These are phyloP conservation scores for Penicillium crystallinum DNA, from an alignment of 495 filamentous ascomycete genomes.

Conservation along the genomic window DNA sequence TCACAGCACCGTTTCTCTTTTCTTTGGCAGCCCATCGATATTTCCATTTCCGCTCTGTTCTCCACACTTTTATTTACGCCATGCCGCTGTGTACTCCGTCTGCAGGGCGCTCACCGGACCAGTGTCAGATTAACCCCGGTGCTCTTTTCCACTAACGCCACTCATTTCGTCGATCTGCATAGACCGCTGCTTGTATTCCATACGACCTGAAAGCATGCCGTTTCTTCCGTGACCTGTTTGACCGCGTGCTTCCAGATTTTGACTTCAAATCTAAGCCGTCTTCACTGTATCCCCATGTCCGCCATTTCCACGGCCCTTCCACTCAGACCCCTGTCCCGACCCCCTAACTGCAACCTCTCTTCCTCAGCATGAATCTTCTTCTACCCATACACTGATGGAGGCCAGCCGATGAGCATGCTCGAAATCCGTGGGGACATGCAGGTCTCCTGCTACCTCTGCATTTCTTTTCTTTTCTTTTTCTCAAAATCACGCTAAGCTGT, in stretches of 20 bases:
- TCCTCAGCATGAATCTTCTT: slow-evolving; percentile 13
- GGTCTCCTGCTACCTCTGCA: slow-evolving; percentile 17
- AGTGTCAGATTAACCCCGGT: background rate
- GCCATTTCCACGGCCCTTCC: background rate
- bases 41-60: background rate
- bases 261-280: background rate
- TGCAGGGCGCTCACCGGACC: slow-evolving; percentile 8
- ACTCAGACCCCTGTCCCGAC: background rate
- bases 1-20: background rate
- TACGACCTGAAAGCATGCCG: slow-evolving; percentile 10
- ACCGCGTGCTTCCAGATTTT: slow-evolving; percentile 8
- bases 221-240: background rate
- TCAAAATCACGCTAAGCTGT: slow-evolving; percentile 11
- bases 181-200: slow-evolving; percentile 28
- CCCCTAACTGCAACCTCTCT: slow-evolving; percentile 9
- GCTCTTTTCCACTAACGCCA: slow-evolving; percentile 5
- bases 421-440: slow-evolving; percentile 12
- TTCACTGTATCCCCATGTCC: slow-evolving; percentile 1
- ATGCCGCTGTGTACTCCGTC: slow-evolving; percentile 16
- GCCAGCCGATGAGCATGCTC: slow-evolving; percentile 21
- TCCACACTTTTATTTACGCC: slow-evolving; percentile 28
- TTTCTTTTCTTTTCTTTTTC: background rate
- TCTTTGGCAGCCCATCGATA: background rate
- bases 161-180: slow-evolving; percentile 20
- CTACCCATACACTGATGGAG: slow-evolving; percentile 10